A percentile compares a stretch with the other conserved stretches of the same genome.
Evolutionary conservation across 2,329 filamentous ascomycete genomes (phyloP).

Genomic region (Epichloe elymi): DNA sequence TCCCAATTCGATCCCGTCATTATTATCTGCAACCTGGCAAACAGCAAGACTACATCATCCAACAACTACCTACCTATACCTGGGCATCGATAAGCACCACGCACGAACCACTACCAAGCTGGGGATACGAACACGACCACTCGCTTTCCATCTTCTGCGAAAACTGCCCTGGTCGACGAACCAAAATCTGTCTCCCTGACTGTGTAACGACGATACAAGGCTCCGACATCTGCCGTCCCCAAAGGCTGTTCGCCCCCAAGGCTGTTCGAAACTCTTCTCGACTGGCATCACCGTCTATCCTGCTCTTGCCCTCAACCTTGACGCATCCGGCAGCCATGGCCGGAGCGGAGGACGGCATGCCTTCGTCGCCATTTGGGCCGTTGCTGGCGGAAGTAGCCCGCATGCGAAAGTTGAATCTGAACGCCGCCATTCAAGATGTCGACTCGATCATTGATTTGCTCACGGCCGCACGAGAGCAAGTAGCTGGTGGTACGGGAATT

Average conservation of each 20-base stretch:
- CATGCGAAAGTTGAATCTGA: conserved; percentile 55
- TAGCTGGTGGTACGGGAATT: conserved; percentile 48
- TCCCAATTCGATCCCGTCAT: too few species aligned
- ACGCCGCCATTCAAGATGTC: conserved; percentile 62
- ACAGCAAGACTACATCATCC: neutral
- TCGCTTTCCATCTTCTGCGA: neutral
- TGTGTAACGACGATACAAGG: neutral
- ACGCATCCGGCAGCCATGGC: conserved; percentile 14
- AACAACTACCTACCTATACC: too few species aligned
- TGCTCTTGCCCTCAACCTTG: neutral
- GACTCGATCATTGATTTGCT: conserved; percentile 73
- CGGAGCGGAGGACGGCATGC: conserved; percentile 21
- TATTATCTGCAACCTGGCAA: too few species aligned
- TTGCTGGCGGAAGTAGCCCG: conserved; percentile 63
- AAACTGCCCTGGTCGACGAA: neutral
- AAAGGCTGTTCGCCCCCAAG: neutral
- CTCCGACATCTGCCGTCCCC: neutral
- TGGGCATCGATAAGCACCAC: conserved; percentile 4
- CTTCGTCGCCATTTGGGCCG: conserved; percentile 34
- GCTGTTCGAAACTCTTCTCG: neutral
- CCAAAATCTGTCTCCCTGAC: neutral
- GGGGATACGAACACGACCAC: neutral
- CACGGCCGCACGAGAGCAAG: conserved; percentile 55
- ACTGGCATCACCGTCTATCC: neutral
- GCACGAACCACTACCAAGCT: neutral